Percentiles rank a stretch among this genome's conserved stretches.
phyloP scores from a whole-genome alignment of 495 filamentous ascomycete genomes.

The Rhizodiscina lignyota region DNA sequence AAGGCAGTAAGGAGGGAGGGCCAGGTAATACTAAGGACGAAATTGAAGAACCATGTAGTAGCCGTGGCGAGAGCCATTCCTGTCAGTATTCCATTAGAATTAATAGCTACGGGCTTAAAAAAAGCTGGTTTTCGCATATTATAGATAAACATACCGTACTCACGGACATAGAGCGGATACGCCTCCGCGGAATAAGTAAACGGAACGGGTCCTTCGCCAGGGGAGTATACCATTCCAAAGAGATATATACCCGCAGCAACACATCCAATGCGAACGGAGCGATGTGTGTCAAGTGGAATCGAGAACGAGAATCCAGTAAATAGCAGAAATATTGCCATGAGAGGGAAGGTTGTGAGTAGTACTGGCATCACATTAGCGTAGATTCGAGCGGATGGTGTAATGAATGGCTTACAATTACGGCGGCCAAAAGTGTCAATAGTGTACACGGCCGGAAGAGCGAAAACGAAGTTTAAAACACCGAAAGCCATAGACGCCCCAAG shows the following conservation, averaged over 20 bases:
- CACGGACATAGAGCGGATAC: conserved; percentile 55
- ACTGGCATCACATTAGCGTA: too few species aligned
- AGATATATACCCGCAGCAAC: conserved; percentile 59
- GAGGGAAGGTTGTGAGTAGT: conserved; percentile 58
- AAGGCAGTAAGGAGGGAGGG: conserved; percentile 38
- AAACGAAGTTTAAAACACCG: conserved; percentile 66
- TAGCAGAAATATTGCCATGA: conserved; percentile 55
- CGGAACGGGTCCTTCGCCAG: conserved; percentile 67
- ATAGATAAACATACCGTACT: conserved; percentile 15
- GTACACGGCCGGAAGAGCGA: conserved; percentile 61
- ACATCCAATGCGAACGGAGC: conserved; percentile 31
- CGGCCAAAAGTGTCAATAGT: conserved; percentile 78
- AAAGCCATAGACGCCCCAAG: conserved; percentile 56
- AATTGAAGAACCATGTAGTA: conserved; percentile 56
- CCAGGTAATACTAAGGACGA: conserved; percentile 49
- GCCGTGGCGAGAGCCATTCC: conserved; percentile 39
- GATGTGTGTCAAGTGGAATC: conserved; percentile 32
- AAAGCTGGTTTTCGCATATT: too few species aligned
- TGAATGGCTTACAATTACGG: conserved; percentile 34
- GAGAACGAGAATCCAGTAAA: conserved; percentile 72
- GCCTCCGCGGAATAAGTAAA: conserved; percentile 80
- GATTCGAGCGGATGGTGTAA: conserved; percentile 21
- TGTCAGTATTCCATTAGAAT: too few species aligned
- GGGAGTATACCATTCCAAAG: conserved; percentile 60
- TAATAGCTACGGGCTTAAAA: too few species aligned